These are phyloP conservation scores for Pseudozyma thailandica DNA, from an alignment of 1,284 basidiomycete species.

Conservation along the genomic window DNA sequence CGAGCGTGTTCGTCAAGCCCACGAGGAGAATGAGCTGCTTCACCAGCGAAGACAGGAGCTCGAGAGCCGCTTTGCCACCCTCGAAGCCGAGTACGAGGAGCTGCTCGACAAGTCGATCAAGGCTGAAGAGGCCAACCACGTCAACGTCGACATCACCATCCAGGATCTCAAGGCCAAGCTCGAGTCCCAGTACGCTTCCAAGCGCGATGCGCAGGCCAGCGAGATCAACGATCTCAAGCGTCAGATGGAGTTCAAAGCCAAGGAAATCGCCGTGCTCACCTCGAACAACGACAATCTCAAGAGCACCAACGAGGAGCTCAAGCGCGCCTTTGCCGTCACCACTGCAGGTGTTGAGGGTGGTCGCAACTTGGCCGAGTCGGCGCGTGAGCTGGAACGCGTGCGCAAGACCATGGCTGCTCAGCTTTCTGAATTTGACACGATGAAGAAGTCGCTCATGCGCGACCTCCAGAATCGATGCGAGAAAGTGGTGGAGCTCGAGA, in stretches of 20 bases:
- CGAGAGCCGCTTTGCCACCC: conserved; percentile 80
- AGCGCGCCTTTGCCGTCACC: conserved; percentile 85
- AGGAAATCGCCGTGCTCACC: conserved; percentile 86
- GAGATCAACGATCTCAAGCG: conserved; percentile 91
- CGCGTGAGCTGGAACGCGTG: conserved; percentile 94
- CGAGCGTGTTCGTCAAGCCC: conserved; percentile 85
- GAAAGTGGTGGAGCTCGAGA: conserved; percentile 99
- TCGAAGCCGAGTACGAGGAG: conserved; percentile 96
- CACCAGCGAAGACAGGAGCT: conserved; percentile 85
- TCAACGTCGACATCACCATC: conserved; percentile 76
- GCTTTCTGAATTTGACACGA: conserved; percentile 95
- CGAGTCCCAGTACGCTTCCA: conserved; percentile 90
- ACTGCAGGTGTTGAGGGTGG: conserved; percentile 96
- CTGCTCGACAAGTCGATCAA: conserved; percentile 74
- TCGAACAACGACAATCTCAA: conserved; percentile 91
- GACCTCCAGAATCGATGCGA: conserved; percentile 99
- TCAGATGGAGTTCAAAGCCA: conserved; percentile 85
- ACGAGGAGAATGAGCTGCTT: conserved; percentile 91
- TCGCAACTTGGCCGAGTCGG: conserved; percentile 85
- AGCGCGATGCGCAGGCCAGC: conserved; percentile 85
- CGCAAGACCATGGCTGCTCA: conserved; percentile 97
- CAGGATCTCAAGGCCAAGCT: conserved; percentile 92
- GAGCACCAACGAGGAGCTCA: conserved; percentile 96
- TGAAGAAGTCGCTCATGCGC: conserved; percentile 98
- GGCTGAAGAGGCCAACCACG: conserved; percentile 64